Conservation (phyloP, 139 green algal genomes). For the Chlorella ohadii region DNA sequence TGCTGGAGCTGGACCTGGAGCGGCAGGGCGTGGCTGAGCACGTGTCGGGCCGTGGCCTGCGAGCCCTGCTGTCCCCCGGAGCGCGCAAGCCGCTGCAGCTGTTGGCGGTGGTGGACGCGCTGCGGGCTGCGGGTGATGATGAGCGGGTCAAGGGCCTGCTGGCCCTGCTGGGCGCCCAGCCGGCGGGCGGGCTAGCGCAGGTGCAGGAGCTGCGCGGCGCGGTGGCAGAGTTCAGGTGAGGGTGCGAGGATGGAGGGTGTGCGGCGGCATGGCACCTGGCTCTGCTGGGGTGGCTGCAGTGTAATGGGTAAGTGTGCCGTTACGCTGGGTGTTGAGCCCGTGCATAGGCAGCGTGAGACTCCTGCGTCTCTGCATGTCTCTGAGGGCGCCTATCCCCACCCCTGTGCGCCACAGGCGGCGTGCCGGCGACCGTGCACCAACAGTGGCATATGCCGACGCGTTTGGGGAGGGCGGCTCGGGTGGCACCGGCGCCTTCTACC, state of each 20-base stretch:
- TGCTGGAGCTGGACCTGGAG: constrained; percentile 35
- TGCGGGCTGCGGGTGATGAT: constrained; percentile 87
- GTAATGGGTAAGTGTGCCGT: too few species aligned
- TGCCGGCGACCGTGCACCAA: neutral
- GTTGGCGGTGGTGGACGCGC: constrained; percentile 23
- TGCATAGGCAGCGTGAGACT: neutral
- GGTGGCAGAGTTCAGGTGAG: constrained; percentile 70
- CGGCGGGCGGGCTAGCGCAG: constrained; percentile 53
- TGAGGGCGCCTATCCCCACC: neutral
- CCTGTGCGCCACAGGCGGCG: neutral
- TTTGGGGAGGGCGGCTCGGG: constrained; percentile 1
- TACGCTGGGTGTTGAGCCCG: too few species aligned
- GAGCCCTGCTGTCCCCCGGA: neutral
- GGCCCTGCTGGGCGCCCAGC: constrained; percentile 75
- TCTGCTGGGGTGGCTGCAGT: too few species aligned
- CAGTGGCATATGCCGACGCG: neutral
- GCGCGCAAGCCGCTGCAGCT: constrained; percentile 2
- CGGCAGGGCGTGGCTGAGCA: neutral
- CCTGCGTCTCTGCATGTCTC: constrained; percentile 40
- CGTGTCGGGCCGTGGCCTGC: neutral
- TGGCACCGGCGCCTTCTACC: constrained; percentile 50
- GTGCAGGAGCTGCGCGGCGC: constrained; percentile 72
- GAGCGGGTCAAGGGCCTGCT: constrained; percentile 77
- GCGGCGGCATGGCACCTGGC: too few species aligned
- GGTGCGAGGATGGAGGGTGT: too few species aligned